Evolutionary conservation across 129 eudicot species (phyloP), one percentile per base, ranked within the genome.

Genomic region (Kitagawia praeruptora): DNA sequence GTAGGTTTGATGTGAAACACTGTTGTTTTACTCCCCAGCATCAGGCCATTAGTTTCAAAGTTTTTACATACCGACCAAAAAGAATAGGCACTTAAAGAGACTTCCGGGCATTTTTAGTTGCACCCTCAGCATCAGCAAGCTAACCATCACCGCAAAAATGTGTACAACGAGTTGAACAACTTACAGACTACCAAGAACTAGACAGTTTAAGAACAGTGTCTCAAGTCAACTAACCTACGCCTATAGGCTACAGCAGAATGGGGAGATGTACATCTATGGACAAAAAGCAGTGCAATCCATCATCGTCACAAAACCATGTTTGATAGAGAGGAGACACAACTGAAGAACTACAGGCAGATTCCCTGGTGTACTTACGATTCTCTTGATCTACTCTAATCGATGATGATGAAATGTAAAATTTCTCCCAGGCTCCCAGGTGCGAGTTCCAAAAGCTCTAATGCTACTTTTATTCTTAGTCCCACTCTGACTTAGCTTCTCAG

Each of bases 261-360:
- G 16, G 54, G 8, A 73, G 16, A 45, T 41, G 40, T 64, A 64
- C 71, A 64, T 64, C 37, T 10, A 64, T 31, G 66, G 28, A 23
- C 28, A 56, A 23, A 56, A 53, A 5, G 9, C 28, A 48, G 38
- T 4, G 5, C 18, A 21, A 23, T 71, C 21, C 70, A 79, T 91
- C 86, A 93, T 79, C 85, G 80, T 21, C 96, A 89, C 96, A 94
- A 84, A 67, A 90, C 95, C 85, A 91, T 76, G 84, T 75, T 89
- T 75, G 92, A 81, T 73, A 89, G 73, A 89, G 73, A 3, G 87
- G 80, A 9, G 96, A 82, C 54, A 71, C 87, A 47, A 79, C 89
- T 7, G 90, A 81, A 48, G 90, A 80, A 75, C 87, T 74, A 71
- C 83, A 87, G 48, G 70, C 83, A 72, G 92, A 73, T 54, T 80